These are phyloP conservation scores for Ophiocordyceps sinensis DNA, from an alignment of 2,329 filamentous ascomycete genomes.

Conservation along the genomic window DNA sequence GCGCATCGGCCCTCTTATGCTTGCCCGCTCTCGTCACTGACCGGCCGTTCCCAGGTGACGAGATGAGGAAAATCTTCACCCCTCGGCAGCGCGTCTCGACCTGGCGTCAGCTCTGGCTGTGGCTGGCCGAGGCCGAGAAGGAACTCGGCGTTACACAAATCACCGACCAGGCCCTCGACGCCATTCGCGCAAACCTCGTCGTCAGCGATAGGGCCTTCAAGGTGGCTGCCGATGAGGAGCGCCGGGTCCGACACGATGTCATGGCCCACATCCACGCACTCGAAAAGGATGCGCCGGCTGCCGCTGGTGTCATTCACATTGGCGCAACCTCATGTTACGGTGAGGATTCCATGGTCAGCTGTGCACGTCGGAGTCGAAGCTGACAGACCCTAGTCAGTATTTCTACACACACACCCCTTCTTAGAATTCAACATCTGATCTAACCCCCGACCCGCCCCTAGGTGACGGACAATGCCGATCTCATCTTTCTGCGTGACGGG, in stretches of 20 bases:
- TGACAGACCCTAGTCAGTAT: not conserved
- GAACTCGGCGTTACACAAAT: slow-evolving; percentile 64
- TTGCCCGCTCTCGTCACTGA: slow-evolving; percentile 4
- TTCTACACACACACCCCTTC: not conserved
- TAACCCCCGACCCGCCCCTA: slow-evolving; percentile 7
- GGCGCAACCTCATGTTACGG: slow-evolving; percentile 28
- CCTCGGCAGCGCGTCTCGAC: slow-evolving; percentile 59
- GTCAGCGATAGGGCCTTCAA: slow-evolving; percentile 69
- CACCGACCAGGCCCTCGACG: slow-evolving; percentile 56
- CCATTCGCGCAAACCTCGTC: slow-evolving; percentile 61
- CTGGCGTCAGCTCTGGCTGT: slow-evolving; percentile 78
- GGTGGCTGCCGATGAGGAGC: slow-evolving; percentile 63
- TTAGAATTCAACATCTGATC: not conserved
- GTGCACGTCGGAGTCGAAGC: not conserved
- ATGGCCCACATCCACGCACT: slow-evolving; percentile 66
- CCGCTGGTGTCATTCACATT: slow-evolving; percentile 66
- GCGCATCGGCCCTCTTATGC: not conserved
- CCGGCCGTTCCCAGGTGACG: slow-evolving; percentile 12
- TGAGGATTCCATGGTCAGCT: not conserved
- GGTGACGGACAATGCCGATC: slow-evolving; percentile 62
- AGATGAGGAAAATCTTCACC: slow-evolving; percentile 72
- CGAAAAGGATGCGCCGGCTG: slow-evolving; percentile 57
- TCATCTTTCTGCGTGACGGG: slow-evolving; percentile 51
- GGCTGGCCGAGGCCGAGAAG: slow-evolving; percentile 68
- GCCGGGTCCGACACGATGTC: slow-evolving; percentile 47